Base-by-base conservation (phyloP, 2,329 filamentous ascomycete species). In the Bisporella sp. region DNA sequence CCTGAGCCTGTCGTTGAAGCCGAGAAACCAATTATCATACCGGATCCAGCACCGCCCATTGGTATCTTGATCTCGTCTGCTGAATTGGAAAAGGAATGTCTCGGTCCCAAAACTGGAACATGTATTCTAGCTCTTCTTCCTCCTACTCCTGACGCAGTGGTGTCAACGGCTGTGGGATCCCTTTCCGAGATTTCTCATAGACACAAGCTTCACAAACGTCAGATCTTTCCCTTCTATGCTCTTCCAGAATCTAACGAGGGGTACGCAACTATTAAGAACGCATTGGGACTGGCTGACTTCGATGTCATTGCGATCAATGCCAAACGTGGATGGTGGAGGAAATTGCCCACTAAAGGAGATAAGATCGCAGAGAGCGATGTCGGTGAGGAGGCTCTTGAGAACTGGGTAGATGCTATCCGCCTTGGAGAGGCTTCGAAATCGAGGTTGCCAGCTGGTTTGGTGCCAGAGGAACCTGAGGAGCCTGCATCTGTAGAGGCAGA, bases 351-450 rank as follows among this genome's bases (percentile, higher is more conserved):
- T 7, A 40, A 41, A 8, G 57, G 52, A 2, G 48, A 50, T 5
- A 47, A 42, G 12, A 31, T 60, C 3, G 71, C 78, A 41, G 57
- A 56, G 4, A 67, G 69, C 6, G 66, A 69, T 12, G 82, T 82
- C 42, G 79, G 78, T 49, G 64, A 75, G 29, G 73, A 78, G 48
- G 78, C 76, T 30, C 72, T 99, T 31, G 89, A 96, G 71, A 72
- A 73, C 54, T 99, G 92, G 89, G 81, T 99, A 52, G 93, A 99
- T 63, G 77, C 81, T n/a, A 89, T 97, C 55, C 84, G 89, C 37
- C 78, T 99, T 75, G 89, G 91, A 47, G 92, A 97, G 64, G 87
- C 89, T 2, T 71, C 78, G 52, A 96, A 92, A 75, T 77, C 82
- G 61, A 87, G 84, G 71, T 67, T 93, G 41, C 87, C 87, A 0